Evolutionary conservation across 2,329 filamentous ascomycete species (phyloP).

Genomic region (Ceratocystis colombiana): DNA sequence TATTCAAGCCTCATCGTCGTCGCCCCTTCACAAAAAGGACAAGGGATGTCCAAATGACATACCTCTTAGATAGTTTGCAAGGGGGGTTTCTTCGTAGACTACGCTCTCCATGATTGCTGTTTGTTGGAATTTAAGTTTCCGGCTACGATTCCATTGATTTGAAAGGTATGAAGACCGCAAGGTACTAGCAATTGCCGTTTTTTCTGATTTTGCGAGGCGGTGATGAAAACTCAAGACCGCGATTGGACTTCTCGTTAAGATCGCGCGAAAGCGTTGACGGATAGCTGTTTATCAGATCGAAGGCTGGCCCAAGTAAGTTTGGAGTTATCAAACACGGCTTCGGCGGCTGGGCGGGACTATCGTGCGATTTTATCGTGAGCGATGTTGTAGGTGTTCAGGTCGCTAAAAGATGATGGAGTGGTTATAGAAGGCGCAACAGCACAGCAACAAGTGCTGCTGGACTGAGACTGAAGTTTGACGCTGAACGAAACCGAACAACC

Average conservation of each 20-base stretch:
- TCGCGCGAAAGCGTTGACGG: conserved; percentile 4
- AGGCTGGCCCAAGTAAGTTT: not conserved
- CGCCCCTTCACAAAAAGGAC: not conserved
- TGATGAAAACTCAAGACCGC: conserved; percentile 2
- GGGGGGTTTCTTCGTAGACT: conserved; percentile 74
- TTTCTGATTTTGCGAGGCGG: not conserved
- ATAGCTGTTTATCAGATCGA: not conserved
- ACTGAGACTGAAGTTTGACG: conserved; percentile 17
- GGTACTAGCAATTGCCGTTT: conserved; percentile 6
- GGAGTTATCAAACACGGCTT: not conserved
- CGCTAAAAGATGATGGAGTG: not conserved
- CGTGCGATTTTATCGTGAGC: conserved; percentile 11
- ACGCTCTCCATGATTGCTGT: conserved; percentile 63
- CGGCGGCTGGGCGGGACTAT: not conserved
- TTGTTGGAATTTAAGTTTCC: conserved; percentile 13
- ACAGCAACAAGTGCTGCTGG: conserved; percentile 14
- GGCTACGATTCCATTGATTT: conserved; percentile 17
- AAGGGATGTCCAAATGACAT: conserved; percentile 29
- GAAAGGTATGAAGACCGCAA: not conserved
- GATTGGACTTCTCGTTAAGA: not conserved
- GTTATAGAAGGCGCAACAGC: not conserved
- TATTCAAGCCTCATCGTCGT: conserved; percentile 20
- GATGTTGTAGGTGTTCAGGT: not conserved
- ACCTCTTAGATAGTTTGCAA: conserved; percentile 88
- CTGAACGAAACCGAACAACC: conserved; percentile 12